These are phyloP conservation scores for Arachnopeziza araneosa DNA, from an alignment of 2,329 filamentous ascomycete species.

Conservation along the genomic window DNA sequence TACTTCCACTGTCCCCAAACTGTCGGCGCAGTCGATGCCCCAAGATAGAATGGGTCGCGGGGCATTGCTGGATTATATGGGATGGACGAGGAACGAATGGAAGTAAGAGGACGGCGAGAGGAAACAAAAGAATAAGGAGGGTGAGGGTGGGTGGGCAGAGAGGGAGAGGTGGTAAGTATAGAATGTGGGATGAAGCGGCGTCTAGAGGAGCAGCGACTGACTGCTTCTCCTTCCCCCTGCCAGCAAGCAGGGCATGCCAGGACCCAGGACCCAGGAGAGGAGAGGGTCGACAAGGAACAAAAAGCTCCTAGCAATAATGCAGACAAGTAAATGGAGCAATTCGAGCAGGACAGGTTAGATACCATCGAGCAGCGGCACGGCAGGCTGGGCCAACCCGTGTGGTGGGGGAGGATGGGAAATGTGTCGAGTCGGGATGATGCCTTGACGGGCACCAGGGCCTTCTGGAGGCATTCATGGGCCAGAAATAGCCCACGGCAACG, in stretches of 20 bases:
- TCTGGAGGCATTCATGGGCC: not conserved
- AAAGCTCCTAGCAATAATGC: too few relatives aligned
- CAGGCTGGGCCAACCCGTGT: not conserved
- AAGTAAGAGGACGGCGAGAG: not conserved
- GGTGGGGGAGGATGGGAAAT: not conserved
- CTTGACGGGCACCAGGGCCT: too few relatives aligned
- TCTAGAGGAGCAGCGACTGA: not conserved
- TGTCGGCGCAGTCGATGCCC: conserved; percentile 25
- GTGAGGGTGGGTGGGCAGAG: not conserved
- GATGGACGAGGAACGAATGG: not conserved
- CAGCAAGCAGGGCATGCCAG: not conserved
- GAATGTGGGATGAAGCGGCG: too few relatives aligned
- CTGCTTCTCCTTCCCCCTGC: not conserved
- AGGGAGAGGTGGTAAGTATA: not conserved
- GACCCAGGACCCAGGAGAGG: not conserved
- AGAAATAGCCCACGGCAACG: not conserved
- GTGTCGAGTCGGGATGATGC: not conserved
- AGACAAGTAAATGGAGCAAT: not conserved
- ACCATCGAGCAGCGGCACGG: not conserved
- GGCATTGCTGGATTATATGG: conserved; percentile 29
- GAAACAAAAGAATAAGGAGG: not conserved
- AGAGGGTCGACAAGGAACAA: not conserved
- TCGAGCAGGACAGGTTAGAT: not conserved
- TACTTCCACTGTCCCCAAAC: conserved; percentile 18
- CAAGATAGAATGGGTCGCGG: conserved; percentile 29